Evolutionary conservation across 1,284 basidiomycete species (phyloP).

Genomic region (Melampsora larici-populina): DNA sequence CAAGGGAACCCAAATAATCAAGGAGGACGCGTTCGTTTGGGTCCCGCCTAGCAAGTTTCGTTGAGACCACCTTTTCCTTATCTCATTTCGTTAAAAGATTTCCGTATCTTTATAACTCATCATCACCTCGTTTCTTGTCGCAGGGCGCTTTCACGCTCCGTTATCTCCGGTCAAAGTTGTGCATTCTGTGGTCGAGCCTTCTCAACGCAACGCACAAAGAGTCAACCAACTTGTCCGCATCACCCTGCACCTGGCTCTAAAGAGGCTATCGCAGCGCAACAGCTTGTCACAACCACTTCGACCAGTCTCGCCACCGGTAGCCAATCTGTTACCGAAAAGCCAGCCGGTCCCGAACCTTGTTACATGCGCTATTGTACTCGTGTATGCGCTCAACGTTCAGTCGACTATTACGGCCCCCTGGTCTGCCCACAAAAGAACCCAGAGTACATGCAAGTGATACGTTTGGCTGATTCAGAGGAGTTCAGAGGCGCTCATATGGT

Average conservation of each 20-base stretch:
- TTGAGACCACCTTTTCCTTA: not conserved
- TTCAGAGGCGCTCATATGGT: slow-evolving; percentile 43
- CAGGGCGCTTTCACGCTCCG: slow-evolving; percentile 12
- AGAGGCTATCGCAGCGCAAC: slow-evolving; percentile 41
- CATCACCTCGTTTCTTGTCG: not conserved
- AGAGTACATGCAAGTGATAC: slow-evolving; percentile 41
- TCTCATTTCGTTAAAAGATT: not conserved
- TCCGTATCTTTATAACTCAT: not conserved
- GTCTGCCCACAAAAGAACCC: slow-evolving; percentile 42
- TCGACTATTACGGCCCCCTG: slow-evolving; percentile 38
- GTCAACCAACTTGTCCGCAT: slow-evolving; percentile 37
- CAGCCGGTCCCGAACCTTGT: slow-evolving; percentile 41
- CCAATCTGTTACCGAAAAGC: slow-evolving; percentile 39
- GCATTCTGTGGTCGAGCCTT: slow-evolving; percentile 42
- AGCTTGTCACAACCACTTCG: slow-evolving; percentile 32
- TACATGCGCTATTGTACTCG: slow-evolving; percentile 43
- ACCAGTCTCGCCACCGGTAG: slow-evolving; percentile 17
- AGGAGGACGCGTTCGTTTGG: slow-evolving; percentile 43
- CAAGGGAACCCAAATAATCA: slow-evolving; percentile 39
- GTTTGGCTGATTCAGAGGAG: slow-evolving; percentile 33
- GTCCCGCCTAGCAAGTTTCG: slow-evolving; percentile 31
- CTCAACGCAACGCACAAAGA: slow-evolving; percentile 30
- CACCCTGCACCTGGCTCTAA: slow-evolving; percentile 43
- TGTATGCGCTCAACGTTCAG: slow-evolving; percentile 39
- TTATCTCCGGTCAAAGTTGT: slow-evolving; percentile 37